Percentiles rank a stretch among this genome's conserved stretches.
Conservation (phyloP, 2,329 filamentous ascomycete genomes). For the Dendryphion nanum region DNA sequence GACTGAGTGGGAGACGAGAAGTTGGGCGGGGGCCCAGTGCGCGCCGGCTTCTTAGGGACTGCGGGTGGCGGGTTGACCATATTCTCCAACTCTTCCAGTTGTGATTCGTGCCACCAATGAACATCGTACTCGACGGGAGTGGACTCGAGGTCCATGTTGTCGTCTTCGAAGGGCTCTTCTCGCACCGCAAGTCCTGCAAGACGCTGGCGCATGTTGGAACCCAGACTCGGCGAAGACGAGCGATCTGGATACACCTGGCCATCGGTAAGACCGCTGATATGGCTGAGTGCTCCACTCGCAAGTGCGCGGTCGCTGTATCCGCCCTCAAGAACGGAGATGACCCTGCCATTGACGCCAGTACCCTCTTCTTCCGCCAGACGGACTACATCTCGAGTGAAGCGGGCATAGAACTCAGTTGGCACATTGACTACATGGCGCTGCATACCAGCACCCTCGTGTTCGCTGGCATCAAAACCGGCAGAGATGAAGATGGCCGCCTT, state of each 20-base stretch:
- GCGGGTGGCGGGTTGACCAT: constrained; percentile 30
- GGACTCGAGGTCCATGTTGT: not conserved
- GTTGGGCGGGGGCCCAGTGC: constrained; percentile 61
- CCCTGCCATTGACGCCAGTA: constrained; percentile 73
- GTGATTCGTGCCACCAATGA: constrained; percentile 45
- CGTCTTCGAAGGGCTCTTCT: constrained; percentile 23
- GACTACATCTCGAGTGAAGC: constrained; percentile 82
- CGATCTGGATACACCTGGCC: constrained; percentile 39
- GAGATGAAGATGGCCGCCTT: constrained; percentile 92
- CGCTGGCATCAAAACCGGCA: constrained; percentile 94
- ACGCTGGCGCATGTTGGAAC: constrained; percentile 58
- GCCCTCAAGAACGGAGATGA: constrained; percentile 92
- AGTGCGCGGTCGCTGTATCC: constrained; percentile 93
- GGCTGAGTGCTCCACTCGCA: constrained; percentile 83
- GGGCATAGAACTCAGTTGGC: constrained; percentile 93
- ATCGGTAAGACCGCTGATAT: constrained; percentile 77
- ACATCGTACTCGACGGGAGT: constrained; percentile 37
- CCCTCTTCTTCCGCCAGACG: constrained; percentile 77
- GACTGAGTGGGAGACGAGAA: constrained; percentile 88
- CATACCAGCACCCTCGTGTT: constrained; percentile 91
- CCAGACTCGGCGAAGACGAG: constrained; percentile 48
- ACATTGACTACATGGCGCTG: constrained; percentile 95
- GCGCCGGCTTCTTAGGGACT: constrained; percentile 59
- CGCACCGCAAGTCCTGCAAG: constrained; percentile 40
- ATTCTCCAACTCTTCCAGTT: constrained; percentile 33